Conservation (phyloP, 1,284 basidiomycete genomes). For the Tylopilus sp. region DNA sequence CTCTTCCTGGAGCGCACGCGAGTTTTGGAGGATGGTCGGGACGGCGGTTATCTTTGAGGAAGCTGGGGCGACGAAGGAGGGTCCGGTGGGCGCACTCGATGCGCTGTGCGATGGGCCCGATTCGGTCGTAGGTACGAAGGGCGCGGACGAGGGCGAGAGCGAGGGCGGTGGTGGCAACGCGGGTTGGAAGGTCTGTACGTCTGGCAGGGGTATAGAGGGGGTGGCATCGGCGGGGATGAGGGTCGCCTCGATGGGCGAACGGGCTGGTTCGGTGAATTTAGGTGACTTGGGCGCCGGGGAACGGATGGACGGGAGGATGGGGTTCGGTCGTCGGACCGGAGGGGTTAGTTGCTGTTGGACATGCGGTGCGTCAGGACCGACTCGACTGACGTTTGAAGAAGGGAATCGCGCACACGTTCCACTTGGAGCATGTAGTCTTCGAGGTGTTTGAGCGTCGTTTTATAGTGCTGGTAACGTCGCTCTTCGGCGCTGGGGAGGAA, state of each 20-base stretch:
- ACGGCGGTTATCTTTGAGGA: conserved; percentile 38
- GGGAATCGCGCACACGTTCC: conserved; percentile 40
- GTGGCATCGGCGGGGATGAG: conserved; percentile 25
- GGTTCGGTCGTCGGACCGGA: conserved; percentile 37
- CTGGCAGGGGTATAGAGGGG: conserved; percentile 3
- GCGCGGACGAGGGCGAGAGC: neutral
- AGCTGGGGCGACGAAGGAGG: conserved; percentile 27
- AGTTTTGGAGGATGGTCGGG: conserved; percentile 52
- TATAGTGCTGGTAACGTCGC: conserved; percentile 44
- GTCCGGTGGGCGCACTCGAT: conserved; percentile 20
- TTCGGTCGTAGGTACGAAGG: neutral
- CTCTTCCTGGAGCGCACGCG: conserved; percentile 63
- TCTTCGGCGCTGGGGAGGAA: conserved; percentile 35
- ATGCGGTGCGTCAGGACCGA: conserved; percentile 2
- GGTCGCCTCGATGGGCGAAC: conserved; percentile 20
- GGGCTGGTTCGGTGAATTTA: neutral
- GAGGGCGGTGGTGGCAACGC: conserved; percentile 6
- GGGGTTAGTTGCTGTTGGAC: conserved; percentile 38
- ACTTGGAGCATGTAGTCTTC: conserved; percentile 49
- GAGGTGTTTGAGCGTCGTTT: conserved; percentile 48
- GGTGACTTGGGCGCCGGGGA: conserved; percentile 19
- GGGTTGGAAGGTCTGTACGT: conserved; percentile 21
- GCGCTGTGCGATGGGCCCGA: conserved; percentile 13
- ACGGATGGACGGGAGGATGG: conserved; percentile 37
- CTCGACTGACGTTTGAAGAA: too few relatives aligned